Evolutionary conservation across 106 monocot genomes (phyloP), one percentile per base, ranked within the genome.

Genomic region (Amphibolis antarctica): DNA sequence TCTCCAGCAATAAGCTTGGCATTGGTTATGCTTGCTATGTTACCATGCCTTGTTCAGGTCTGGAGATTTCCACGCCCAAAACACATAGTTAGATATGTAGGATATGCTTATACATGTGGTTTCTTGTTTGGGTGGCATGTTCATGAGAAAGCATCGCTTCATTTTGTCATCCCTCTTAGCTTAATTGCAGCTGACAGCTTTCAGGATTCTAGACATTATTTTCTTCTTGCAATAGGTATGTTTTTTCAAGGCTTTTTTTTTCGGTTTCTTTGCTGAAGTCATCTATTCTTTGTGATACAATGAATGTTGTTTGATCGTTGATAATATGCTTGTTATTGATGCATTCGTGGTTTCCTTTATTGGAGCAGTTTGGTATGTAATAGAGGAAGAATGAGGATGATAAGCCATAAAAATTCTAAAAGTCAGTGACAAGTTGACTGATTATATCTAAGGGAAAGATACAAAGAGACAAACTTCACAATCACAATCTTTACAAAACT

Each of bases 101-200:
- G 90, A 18, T 98, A 98, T 77, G 83, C 90, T 26, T 90, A 73
- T 48, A 91, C 86, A 9, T 98, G 96, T 67, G 90, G 96, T 30
- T 98, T 86, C 66, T 78, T 98, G 76, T 98, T 98, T 74, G 96
- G 96, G 26, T 98, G 96, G 90, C 96, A 98, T 71, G 90, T 98
- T 31, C 96, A 90, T 65, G 96, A 98, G 86, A 98, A 98, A 76
- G 90, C 96, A 46, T 98, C 96, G 20, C 90, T 98, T 64, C 96
- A 98, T 87, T 82, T 98, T 71, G 72, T 78, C 43, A 80, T 98
- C 15, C 96, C 96, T 64, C 86, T 98, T 28, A 84, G 73, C 36
- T 45, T 89, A 69, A 74, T 80, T 79, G 86, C 90, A 63, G 46
- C 62, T 27, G 62, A 87, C 48, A 91, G 80, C 65, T 62, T 90